phyloP scores from a whole-genome alignment of 1,139 yeast species.

The Geotrichum klebahnii region DNA sequence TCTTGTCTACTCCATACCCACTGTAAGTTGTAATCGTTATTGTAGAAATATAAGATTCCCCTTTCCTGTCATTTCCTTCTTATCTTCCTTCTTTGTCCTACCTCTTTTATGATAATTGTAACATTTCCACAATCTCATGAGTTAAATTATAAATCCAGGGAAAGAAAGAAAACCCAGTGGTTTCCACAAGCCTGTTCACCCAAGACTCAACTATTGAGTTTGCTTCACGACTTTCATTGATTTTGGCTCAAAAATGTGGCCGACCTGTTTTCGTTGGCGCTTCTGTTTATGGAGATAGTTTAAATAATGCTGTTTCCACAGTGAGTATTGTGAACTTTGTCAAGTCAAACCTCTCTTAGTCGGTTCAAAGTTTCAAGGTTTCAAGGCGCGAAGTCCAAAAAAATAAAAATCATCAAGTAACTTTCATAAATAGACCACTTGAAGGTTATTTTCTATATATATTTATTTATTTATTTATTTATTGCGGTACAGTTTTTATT shows the following conservation, averaged over 20 bases:
- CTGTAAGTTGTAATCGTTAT: conserved; percentile 4
- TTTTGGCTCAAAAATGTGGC: conserved; percentile 9
- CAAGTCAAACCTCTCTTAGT: neutral
- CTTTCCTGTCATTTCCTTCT: neutral
- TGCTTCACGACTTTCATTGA: conserved; percentile 11
- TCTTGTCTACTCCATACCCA: conserved; percentile 19
- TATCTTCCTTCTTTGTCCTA: neutral
- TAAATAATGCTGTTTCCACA: conserved; percentile 5
- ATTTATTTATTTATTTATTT: too few relatives aligned
- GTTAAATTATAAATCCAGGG: conserved; percentile 4
- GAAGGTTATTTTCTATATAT: too few relatives aligned
- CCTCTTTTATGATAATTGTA: too few relatives aligned
- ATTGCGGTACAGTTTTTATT: too few relatives aligned
- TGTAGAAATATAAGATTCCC: neutral
- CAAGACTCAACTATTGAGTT: conserved; percentile 19
- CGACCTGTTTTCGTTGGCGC: conserved; percentile 21
- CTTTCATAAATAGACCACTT: neutral
- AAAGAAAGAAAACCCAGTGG: conserved; percentile 6
- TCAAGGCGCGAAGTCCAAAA: too few relatives aligned
- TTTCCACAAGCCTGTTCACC: conserved; percentile 15
- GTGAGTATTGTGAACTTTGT: conserved; percentile 16
- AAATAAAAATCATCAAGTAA: neutral
- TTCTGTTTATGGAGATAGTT: conserved; percentile 11
- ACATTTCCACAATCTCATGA: too few relatives aligned
- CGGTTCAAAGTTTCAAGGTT: too few relatives aligned